phyloP scores from a whole-genome alignment of 805 yeast genomes.

The Diddensiella transvaalensis region DNA sequence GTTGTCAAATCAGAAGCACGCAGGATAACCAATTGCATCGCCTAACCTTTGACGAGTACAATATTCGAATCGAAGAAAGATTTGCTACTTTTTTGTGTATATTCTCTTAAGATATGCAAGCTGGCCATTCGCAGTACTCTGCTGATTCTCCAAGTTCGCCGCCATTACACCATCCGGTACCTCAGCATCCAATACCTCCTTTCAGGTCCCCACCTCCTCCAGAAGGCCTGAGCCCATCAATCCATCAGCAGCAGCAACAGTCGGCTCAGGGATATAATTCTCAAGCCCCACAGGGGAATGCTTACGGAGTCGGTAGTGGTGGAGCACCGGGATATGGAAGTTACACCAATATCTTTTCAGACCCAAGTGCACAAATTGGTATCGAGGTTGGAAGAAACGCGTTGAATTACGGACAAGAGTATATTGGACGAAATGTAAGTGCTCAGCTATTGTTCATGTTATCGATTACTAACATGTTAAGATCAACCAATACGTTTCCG shows the following conservation, averaged over 20 bases:
- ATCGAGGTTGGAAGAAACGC: slow-evolving; percentile 86
- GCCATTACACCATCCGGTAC: slow-evolving; percentile 43
- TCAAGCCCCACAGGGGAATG: slow-evolving; percentile 25
- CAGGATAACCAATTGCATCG: background rate
- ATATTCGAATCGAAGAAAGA: too few species aligned
- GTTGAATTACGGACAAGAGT: slow-evolving; percentile 73
- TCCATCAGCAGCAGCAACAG: slow-evolving; percentile 23
- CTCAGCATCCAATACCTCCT: slow-evolving; percentile 43
- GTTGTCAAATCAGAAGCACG: background rate
- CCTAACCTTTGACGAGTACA: too few species aligned
- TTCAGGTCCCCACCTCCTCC: slow-evolving; percentile 32
- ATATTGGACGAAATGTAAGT: slow-evolving; percentile 64
- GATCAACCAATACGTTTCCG: slow-evolving; percentile 46
- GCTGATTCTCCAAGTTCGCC: slow-evolving; percentile 28
- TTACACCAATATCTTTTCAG: slow-evolving; percentile 51
- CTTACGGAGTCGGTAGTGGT: slow-evolving; percentile 18
- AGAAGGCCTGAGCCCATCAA: slow-evolving; percentile 25
- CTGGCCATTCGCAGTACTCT: background rate
- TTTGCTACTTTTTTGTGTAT: too few species aligned
- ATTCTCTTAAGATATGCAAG: background rate
- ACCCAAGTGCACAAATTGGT: slow-evolving; percentile 80
- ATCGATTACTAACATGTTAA: slow-evolving; percentile 16
- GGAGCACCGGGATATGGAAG: slow-evolving; percentile 21
- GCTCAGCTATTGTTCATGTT: too few species aligned
- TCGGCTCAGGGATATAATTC: slow-evolving; percentile 9